Evolutionary conservation across 2,329 filamentous ascomycete species (phyloP).

Genomic region (Zasmidium cellare): DNA sequence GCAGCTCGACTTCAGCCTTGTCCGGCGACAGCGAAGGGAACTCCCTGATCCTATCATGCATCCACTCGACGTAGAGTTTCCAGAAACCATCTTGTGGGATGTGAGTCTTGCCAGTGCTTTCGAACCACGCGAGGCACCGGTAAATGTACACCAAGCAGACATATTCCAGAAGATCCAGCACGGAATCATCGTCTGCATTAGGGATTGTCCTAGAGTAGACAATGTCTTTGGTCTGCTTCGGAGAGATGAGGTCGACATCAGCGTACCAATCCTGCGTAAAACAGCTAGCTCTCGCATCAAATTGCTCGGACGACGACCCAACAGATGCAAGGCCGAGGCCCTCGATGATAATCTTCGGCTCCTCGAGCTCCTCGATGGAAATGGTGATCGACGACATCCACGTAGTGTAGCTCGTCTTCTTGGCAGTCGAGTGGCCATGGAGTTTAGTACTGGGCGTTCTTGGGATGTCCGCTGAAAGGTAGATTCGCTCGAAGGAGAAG

Average conservation of each 20-base stretch:
- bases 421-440: not conserved
- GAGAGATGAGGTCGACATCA: slow-evolving; percentile 10
- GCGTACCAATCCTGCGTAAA: slow-evolving; percentile 12
- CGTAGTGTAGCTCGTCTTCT: slow-evolving; percentile 12
- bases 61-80: slow-evolving; percentile 11
- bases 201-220: slow-evolving; percentile 12
- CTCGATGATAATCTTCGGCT: slow-evolving; percentile 6
- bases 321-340: slow-evolving; percentile 10
- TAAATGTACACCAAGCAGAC: slow-evolving; percentile 11
- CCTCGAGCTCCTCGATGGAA: not conserved
- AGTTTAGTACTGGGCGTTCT: slow-evolving; percentile 1
- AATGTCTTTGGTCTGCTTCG: slow-evolving; percentile 5
- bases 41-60: slow-evolving; percentile 8
- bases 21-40: slow-evolving; percentile 8
- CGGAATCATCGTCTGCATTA: slow-evolving; percentile 13
- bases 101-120: slow-evolving; percentile 2
- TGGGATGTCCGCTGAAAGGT: slow-evolving; percentile 8
- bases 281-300: slow-evolving; percentile 6
- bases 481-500: slow-evolving; percentile 15
- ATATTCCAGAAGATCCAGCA: slow-evolving; percentile 10
- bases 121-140: slow-evolving; percentile 11
- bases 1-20: slow-evolving; percentile 3
- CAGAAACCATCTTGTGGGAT: slow-evolving; percentile 7
- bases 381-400: slow-evolving; percentile 7
- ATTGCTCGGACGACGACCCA: slow-evolving; percentile 7